A percentile compares a stretch with the other conserved stretches of the same genome.
Evolutionary conservation across 1,284 basidiomycete genomes (phyloP).

Genomic region (Boletus mariae): DNA sequence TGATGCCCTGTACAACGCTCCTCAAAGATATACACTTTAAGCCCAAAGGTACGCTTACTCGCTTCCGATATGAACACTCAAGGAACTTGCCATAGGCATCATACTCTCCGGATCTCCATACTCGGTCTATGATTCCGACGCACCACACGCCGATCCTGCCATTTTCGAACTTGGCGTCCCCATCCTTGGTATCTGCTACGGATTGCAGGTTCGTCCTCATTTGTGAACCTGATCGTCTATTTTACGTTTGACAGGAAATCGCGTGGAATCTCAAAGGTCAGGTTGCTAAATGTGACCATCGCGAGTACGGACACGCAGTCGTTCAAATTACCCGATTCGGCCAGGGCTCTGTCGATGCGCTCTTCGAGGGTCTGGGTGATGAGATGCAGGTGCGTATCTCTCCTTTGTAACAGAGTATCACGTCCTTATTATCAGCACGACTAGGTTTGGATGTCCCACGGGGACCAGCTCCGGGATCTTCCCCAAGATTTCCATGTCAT

Average conservation of each 20-base stretch:
- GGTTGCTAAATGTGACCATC: slow-evolving; percentile 85
- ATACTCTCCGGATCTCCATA: slow-evolving; percentile 98
- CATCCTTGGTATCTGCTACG: slow-evolving; percentile 97
- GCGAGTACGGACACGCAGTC: slow-evolving; percentile 80
- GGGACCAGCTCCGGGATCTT: slow-evolving; percentile 85
- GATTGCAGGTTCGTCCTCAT: slow-evolving; percentile 70
- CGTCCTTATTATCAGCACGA: too few species aligned
- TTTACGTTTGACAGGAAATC: slow-evolving; percentile 59
- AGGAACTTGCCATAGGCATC: slow-evolving; percentile 58
- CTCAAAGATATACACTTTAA: slow-evolving; percentile 89
- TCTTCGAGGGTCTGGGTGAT: slow-evolving; percentile 83
- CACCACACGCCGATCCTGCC: slow-evolving; percentile 93
- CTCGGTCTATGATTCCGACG: slow-evolving; percentile 92
- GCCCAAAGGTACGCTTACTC: slow-evolving; percentile 72
- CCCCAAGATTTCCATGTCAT: slow-evolving; percentile 88
- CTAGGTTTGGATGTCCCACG: slow-evolving; percentile 99
- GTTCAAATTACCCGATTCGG: slow-evolving; percentile 74
- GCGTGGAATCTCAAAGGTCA: slow-evolving; percentile 87
- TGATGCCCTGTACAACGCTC: slow-evolving; percentile 96
- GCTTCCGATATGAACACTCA: neutral
- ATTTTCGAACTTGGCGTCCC: slow-evolving; percentile 92
- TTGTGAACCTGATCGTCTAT: neutral
- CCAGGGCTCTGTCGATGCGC: slow-evolving; percentile 59
- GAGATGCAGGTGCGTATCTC: slow-evolving; percentile 67
- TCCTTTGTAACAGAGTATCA: neutral